Base-by-base conservation (phyloP, 805 yeast species). In the Osmozyma mogii region DNA sequence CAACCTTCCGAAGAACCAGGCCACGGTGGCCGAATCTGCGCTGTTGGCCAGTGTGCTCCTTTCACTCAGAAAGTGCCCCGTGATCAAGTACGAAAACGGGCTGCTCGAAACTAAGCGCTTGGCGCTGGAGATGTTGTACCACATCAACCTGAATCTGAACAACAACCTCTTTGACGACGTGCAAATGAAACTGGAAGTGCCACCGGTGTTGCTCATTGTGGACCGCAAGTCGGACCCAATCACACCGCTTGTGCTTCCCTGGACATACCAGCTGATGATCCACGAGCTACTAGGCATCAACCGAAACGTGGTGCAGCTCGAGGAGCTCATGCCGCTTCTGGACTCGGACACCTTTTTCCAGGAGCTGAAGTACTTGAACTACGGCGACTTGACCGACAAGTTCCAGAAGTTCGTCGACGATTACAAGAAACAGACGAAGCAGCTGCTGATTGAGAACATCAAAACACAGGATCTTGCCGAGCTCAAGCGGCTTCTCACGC, bases 211-310 rank as follows among this genome's bases (percentile, higher is more conserved):
- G 27, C 54, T 92, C 9, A 63, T 92, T 2, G 48, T 92, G 27
- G 97, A 92, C 54, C 67, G 99, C 30, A 72, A 77, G 34, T 81
- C 75, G 47, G 99, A 92, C 55, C 96, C 98, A 2, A 65, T 89
- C 9, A 89, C 99, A 1, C 96, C 99, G 1, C 65, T 92, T 17
- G 58, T 92, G 28, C 74, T 80, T 22, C 98, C 97, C 2, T 92
- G 99, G 99, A 88, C 98, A 1, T 92, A 85, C 56, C 97, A 89
- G 50, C 83, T 96, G 2, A 89, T 92, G 97, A 84, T 92, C 11
- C 95, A 89, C 52, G 97, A 94, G 51, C 68, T 87, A 14, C 61
- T 92, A 17, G 95, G 89, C 2, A 83, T 92, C 35, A 60, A 66
- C 19, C 80, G 85, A 48, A 89, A 92, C 44, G 71, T 88, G 2